A percentile compares a stretch with the other conserved stretches of the same genome.
phyloP scores from a whole-genome alignment of 176 grass and related monocot genomes.

The bread wheat (Triticum aestivum) region IWGSC_CS_RefSeq_v2.1 NC_057810.1:49252599-49253098 shows the following conservation, averaged over 20 bases:
- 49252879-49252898: not conserved
- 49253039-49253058: not conserved
- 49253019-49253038: not conserved
- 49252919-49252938: not conserved
- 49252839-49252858: no score
- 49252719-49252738: not conserved
- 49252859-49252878: not conserved
- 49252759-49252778: not conserved
- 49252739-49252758: constrained; percentile 1
- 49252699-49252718: constrained; percentile 6
- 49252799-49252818: not conserved
- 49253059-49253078: not conserved
- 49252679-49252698: constrained; percentile 15
- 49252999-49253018: not conserved
- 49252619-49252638: constrained; percentile 83
- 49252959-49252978: not conserved
- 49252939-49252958: not conserved
- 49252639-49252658: constrained; percentile 67
- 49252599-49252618: constrained; percentile 89
- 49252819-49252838: not conserved
- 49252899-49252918: not conserved
- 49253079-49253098: not conserved
- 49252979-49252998: not conserved
- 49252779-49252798: not conserved
- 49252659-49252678: constrained; percentile 18